These are phyloP conservation scores for Acanthamoeba quina DNA, from an alignment of 208 protist species.

Conservation along the genomic window DNA sequence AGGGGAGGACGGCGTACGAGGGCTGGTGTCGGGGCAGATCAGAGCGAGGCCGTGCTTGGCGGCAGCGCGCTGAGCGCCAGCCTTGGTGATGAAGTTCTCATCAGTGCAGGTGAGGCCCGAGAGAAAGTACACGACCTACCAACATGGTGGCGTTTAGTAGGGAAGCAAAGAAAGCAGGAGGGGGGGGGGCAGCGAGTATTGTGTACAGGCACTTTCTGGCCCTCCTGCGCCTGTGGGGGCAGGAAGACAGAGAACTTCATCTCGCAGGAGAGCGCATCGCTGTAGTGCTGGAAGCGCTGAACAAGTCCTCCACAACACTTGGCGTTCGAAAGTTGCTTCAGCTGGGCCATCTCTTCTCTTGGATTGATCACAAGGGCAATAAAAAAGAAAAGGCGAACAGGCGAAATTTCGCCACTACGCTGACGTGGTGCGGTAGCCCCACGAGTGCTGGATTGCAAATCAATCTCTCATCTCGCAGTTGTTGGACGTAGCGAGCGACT, in stretches of 20 bases:
- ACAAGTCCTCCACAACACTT: constrained; percentile 73
- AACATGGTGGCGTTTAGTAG: neutral
- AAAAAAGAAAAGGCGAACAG: neutral
- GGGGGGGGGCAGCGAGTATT: neutral
- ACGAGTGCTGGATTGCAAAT: neutral
- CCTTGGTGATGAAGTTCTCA: constrained; percentile 90
- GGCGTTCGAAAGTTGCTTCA: constrained; percentile 58
- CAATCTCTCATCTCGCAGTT: too few relatives aligned
- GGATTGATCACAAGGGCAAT: neutral
- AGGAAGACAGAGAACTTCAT: constrained; percentile 77
- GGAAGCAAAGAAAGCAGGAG: too few relatives aligned
- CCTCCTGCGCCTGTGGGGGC: constrained; percentile 18
- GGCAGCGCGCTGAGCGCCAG: constrained; percentile 78
- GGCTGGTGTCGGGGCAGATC: constrained; percentile 86
- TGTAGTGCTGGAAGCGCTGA: constrained; percentile 35
- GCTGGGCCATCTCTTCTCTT: constrained; percentile 45
- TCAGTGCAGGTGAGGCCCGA: constrained; percentile 91
- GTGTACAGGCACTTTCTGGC: constrained; percentile 31
- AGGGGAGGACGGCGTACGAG: constrained; percentile 72
- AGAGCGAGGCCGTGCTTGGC: constrained; percentile 78
- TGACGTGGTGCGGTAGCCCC: constrained; percentile 15
- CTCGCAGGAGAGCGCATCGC: constrained; percentile 15
- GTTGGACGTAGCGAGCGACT: neutral
- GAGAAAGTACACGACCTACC: constrained; percentile 85
- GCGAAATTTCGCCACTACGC: constrained; percentile 7